These are phyloP conservation scores for Gardenia jasminoides DNA, from an alignment of 257 asterid species.

Conservation along the genomic window DNA sequence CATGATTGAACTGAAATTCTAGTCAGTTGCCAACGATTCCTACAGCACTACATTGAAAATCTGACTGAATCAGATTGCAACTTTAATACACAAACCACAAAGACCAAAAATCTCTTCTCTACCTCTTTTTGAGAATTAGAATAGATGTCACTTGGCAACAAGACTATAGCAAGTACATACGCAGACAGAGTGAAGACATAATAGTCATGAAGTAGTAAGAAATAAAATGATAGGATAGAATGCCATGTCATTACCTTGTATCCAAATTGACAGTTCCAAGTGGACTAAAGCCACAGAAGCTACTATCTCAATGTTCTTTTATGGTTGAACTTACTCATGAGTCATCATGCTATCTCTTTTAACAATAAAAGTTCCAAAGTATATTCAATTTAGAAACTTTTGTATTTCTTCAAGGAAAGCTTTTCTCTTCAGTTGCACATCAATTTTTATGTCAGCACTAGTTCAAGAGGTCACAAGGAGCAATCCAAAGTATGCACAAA, in stretches of 20 bases:
- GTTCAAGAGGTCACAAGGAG: too few species aligned
- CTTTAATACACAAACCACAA: not conserved
- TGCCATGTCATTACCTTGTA: not conserved
- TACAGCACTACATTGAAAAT: not conserved
- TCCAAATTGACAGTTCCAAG: not conserved
- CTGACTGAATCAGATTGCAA: too few species aligned
- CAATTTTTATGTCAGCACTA: not conserved
- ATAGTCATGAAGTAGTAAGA: not conserved
- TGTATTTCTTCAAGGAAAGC: not conserved
- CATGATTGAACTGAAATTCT: conserved; percentile 30
- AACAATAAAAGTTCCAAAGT: not conserved
- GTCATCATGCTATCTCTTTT: not conserved
- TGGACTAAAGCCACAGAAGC: not conserved
- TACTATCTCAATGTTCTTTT: too few species aligned
- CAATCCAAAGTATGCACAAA: not conserved
- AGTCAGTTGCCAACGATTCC: conserved; percentile 1
- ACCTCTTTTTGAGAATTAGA: not conserved
- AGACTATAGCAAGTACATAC: not conserved
- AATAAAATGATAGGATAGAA: not conserved
- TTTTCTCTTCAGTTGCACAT: not conserved
- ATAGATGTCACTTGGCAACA: not conserved
- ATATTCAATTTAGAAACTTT: not conserved
- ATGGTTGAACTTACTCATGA: too few species aligned
- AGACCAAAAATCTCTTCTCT: not conserved
- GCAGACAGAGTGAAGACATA: not conserved